Base-by-base conservation (phyloP, 768 basidiomycete species). In the Clitopilus hobsonii region DNA sequence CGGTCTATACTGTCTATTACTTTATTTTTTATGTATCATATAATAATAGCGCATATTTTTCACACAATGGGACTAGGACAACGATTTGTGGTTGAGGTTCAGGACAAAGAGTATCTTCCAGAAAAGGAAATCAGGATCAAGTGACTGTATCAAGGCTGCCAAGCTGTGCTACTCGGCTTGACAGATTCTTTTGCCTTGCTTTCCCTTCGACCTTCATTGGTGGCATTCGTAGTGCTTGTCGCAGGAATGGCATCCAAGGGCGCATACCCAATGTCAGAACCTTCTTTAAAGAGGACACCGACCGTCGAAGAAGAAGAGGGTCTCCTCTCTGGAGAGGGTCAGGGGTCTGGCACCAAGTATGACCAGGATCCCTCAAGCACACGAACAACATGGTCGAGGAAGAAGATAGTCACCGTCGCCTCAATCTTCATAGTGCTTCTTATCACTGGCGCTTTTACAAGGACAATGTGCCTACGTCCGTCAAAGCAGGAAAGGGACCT, bases 361-460 rank as follows among this genome's bases (percentile, higher is more conserved):
- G 63, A 61, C 48, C 54, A 65, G 25, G 65, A 67, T 49, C 38
- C 59, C 8, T 66, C 67, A 49, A 57, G 61, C 30, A 56, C 63
- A 1, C 59, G 58, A 3, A 38, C 58, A 13, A 32, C 64, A n/a
- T 78, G 73, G 75, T 71, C 77, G 16, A 60, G 66, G 47, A 69
- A 64, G 51, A 74, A 68, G 63, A 69, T 79, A 22, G 59, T 74
- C 18, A 62, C 62, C 27, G 71, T 67, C 32, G 78, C 79, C 18
- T 53, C 64, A 16, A 63, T 58, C 38, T 65, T 81, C 51, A 77
- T 81, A 41, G 59, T 63, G 6, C 70, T 82, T 20, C 65, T 83
- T 14, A 54, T 80, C 11, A 68, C 72, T 24, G 80, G 76, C 1
- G 69, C 70, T 5, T 68, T 78, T 54, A 66, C 75, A 5, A 71